phyloP scores from a whole-genome alignment of 106 monocot species.

The Ottelia alismoides region DNA sequence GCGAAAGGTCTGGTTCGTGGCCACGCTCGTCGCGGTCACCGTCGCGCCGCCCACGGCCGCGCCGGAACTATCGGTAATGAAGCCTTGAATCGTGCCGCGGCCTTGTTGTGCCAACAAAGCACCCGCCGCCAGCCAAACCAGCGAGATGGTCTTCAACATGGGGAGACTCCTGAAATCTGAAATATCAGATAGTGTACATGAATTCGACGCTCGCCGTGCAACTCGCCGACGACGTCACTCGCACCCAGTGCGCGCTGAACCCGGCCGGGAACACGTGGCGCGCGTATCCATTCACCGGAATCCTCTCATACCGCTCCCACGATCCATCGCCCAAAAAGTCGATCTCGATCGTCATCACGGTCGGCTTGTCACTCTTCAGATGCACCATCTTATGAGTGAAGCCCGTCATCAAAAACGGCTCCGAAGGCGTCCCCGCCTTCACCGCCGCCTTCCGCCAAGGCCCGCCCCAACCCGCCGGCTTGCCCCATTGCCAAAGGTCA shows the following conservation, averaged over 20 bases:
- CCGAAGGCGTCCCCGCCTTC: background rate
- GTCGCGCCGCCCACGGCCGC: background rate
- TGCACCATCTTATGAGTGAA: background rate
- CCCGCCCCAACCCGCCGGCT: background rate
- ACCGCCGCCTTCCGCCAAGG: background rate
- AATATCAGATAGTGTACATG: no score
- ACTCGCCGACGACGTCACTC: background rate
- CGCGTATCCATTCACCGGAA: background rate
- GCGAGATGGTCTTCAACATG: background rate
- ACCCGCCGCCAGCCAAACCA: background rate
- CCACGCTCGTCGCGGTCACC: background rate
- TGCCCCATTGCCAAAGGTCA: background rate
- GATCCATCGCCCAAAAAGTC: background rate
- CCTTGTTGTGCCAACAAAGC: background rate
- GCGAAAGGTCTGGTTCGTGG: background rate
- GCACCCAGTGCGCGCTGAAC: background rate
- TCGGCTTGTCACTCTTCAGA: background rate
- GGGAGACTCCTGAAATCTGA: background rate
- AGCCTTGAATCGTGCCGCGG: background rate
- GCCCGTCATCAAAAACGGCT: background rate
- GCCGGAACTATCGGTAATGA: background rate
- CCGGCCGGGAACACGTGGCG: background rate
- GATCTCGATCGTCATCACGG: background rate
- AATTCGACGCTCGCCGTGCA: background rate
- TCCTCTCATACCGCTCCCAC: background rate